Conservation (phyloP, 768 basidiomycete species). For the Amyloporia xantha region DNA sequence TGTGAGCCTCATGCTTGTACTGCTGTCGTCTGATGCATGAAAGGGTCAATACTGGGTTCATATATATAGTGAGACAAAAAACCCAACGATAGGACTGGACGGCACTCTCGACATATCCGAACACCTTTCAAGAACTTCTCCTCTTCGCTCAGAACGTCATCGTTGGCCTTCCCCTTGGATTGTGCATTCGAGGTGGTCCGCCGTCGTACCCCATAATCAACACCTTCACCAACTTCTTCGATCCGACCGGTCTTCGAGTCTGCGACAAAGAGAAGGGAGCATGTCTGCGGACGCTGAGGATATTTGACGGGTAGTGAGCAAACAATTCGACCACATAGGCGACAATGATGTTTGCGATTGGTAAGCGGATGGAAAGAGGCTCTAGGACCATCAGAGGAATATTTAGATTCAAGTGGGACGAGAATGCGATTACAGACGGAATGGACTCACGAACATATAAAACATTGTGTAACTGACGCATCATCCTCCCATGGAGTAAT, state of each 20-base stretch:
- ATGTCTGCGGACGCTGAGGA: constrained; percentile 57
- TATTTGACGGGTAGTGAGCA: constrained; percentile 81
- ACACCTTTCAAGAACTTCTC: constrained; percentile 88
- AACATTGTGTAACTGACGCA: constrained; percentile 66
- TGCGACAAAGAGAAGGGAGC: constrained; percentile 82
- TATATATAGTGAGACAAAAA: constrained; percentile 12
- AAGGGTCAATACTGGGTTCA: neutral
- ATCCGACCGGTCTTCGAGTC: constrained; percentile 71
- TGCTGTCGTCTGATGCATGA: constrained; percentile 59
- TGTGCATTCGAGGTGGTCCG: constrained; percentile 30
- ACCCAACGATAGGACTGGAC: constrained; percentile 74
- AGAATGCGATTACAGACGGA: neutral
- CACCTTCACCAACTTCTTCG: constrained; percentile 79
- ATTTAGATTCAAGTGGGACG: neutral
- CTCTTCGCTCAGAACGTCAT: constrained; percentile 45
- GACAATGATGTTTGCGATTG: constrained; percentile 94
- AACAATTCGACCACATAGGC: constrained; percentile 86
- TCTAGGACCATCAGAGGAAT: constrained; percentile 23
- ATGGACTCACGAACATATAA: constrained; percentile 67
- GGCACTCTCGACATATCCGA: constrained; percentile 80
- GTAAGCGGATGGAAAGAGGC: constrained; percentile 82
- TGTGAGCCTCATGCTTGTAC: constrained; percentile 56
- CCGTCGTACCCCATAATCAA: constrained; percentile 74
- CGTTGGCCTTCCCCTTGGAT: constrained; percentile 24
- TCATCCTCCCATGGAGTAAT: constrained; percentile 97